These are phyloP conservation scores for Pythium sukuiense DNA, from an alignment of 352 stramenopile genomes.

Conservation along the genomic window DNA sequence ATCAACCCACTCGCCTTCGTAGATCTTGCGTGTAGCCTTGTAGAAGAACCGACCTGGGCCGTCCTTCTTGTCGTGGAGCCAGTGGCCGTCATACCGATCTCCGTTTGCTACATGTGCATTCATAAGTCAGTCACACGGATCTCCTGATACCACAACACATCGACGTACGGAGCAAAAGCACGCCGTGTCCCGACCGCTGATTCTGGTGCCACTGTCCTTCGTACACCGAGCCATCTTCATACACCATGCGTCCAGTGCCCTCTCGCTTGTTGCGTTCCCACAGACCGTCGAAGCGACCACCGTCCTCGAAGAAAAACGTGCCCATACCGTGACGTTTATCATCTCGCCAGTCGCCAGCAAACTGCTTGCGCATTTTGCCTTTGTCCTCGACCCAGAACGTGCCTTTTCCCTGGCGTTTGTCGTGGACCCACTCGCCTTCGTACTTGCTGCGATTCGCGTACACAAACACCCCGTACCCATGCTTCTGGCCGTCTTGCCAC, in stretches of 20 bases:
- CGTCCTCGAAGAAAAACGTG: constrained; percentile 83
- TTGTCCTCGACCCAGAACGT: constrained; percentile 83
- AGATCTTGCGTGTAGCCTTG: constrained; percentile 79
- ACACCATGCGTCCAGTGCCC: constrained; percentile 78
- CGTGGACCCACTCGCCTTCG: constrained; percentile 82
- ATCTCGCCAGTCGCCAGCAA: constrained; percentile 75
- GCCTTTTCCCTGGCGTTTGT: constrained; percentile 77
- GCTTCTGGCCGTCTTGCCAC: constrained; percentile 92
- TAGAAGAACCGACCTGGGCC: constrained; percentile 84
- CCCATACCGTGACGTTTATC: constrained; percentile 78
- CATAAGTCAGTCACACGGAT: constrained; percentile 6
- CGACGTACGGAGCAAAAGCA: constrained; percentile 55
- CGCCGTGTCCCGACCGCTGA: constrained; percentile 71
- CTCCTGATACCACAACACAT: neutral
- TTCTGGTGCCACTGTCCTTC: constrained; percentile 79
- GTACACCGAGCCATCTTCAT: constrained; percentile 88
- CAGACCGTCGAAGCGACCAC: constrained; percentile 76
- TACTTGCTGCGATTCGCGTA: constrained; percentile 92
- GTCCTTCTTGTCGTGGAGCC: constrained; percentile 89
- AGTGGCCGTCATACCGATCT: constrained; percentile 86
- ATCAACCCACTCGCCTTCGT: constrained; percentile 89
- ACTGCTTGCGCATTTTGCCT: constrained; percentile 69
- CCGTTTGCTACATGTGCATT: constrained; percentile 58
- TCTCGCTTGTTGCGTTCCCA: constrained; percentile 78
- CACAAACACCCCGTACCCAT: constrained; percentile 89